phyloP scores from a whole-genome alignment of 2,329 filamentous ascomycete genomes.

The Exophiala sp. region DNA sequence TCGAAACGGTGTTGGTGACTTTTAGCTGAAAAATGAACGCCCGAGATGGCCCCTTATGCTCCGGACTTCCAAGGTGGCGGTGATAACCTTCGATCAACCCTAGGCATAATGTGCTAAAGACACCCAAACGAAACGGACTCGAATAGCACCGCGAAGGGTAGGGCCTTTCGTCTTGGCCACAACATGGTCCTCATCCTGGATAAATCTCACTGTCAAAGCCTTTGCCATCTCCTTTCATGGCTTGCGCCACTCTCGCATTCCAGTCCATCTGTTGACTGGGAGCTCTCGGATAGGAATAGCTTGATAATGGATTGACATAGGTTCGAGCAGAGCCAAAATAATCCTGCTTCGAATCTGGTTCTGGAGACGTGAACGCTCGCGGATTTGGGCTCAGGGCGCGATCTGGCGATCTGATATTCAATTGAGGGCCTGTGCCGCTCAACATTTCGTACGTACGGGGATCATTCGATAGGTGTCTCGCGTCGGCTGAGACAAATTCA shows the following conservation, averaged over 20 bases:
- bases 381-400: conserved; percentile 26
- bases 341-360: conserved; percentile 28
- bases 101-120: conserved; percentile 7
- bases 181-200: background rate
- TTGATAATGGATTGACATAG: conserved; percentile 47
- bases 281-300: conserved; percentile 48
- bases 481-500: conserved; percentile 89
- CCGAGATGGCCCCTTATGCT: no score
- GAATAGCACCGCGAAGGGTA: background rate
- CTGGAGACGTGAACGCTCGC: conserved; percentile 26
- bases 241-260: conserved; percentile 23
- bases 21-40: background rate
- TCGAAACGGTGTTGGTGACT: background rate
- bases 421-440: conserved; percentile 23
- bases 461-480: conserved; percentile 59
- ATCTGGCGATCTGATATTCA: conserved; percentile 31
- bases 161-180: no score
- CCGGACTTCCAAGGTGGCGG: no score
- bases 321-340: conserved; percentile 44
- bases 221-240: conserved; percentile 2
- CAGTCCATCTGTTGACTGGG: conserved; percentile 32
- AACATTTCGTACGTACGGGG: conserved; percentile 79
- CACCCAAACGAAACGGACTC: background rate
- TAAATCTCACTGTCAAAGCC: conserved; percentile 4
- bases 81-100: no score